A percentile compares a stretch with the other conserved stretches of the same genome.
phyloP scores from a whole-genome alignment of 768 basidiomycete genomes.

The Russula ochroleuca region DNA sequence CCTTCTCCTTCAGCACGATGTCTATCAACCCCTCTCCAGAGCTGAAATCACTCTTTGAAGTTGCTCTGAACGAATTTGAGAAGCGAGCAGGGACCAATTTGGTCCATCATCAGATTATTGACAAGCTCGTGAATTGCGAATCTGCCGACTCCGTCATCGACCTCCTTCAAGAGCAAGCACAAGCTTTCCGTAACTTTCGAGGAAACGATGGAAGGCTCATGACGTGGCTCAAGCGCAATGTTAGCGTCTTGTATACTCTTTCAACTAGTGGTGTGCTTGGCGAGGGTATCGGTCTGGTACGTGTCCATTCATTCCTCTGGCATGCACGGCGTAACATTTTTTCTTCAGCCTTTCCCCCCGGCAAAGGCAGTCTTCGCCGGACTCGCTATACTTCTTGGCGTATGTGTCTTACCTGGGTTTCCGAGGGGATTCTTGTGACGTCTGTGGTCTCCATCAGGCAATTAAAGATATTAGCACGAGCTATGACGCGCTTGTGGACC shows the following conservation, averaged over 20 bases:
- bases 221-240: not conserved
- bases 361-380: not conserved
- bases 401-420: not conserved
- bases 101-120: not conserved
- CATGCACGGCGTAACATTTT: not conserved
- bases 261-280: not conserved
- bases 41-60: not conserved
- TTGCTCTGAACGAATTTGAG: not conserved
- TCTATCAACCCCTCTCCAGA: not conserved
- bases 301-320: not conserved
- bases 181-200: not conserved
- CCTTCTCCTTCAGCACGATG: not conserved
- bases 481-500: not conserved
- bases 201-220: not conserved
- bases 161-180: not conserved
- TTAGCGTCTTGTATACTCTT: not conserved
- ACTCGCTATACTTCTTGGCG: not conserved
- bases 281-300: not conserved
- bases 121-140: not conserved
- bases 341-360: not conserved
- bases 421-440: not conserved
- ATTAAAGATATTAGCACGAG: not conserved
- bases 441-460: not conserved
- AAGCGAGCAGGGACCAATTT: not conserved
- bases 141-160: not conserved